Conservation (phyloP, 2,329 filamentous ascomycete genomes). For the Phialemoniopsis sp. region DNA sequence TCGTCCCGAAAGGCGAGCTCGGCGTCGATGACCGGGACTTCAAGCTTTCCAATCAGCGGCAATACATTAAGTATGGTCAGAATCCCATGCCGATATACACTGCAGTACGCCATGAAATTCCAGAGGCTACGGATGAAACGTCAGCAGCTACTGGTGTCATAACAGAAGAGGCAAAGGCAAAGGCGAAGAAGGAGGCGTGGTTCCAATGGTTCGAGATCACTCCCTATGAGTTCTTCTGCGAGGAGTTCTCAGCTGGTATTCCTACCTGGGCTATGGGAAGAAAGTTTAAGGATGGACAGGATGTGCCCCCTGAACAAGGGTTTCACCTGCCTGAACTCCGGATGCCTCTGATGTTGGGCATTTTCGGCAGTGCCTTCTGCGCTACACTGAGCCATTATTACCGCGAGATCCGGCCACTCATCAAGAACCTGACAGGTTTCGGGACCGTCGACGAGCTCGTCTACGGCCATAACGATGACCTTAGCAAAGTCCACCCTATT, state of each 20-base stretch:
- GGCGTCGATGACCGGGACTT: slow-evolving; percentile 74
- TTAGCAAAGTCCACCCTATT: slow-evolving; percentile 91
- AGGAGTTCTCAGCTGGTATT: slow-evolving; percentile 87
- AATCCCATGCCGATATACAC: slow-evolving; percentile 94
- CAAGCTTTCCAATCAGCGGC: slow-evolving; percentile 84
- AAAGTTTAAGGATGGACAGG: slow-evolving; percentile 69
- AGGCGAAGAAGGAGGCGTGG: slow-evolving; percentile 68
- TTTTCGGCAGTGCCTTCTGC: slow-evolving; percentile 97
- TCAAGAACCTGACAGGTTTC: slow-evolving; percentile 73
- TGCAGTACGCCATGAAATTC: slow-evolving; percentile 92
- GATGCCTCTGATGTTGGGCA: slow-evolving; percentile 79
- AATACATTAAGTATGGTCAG: slow-evolving; percentile 70
- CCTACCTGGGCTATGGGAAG: slow-evolving; percentile 92
- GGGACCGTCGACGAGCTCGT: slow-evolving; percentile 76
- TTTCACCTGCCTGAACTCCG: slow-evolving; percentile 78
- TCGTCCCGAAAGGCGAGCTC: slow-evolving; percentile 83
- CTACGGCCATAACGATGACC: slow-evolving; percentile 74
- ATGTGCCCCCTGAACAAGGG: slow-evolving; percentile 60
- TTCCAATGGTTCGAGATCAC: slow-evolving; percentile 98
- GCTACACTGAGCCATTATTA: slow-evolving; percentile 96
- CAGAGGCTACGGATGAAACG: slow-evolving; percentile 31
- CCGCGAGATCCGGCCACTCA: slow-evolving; percentile 80
- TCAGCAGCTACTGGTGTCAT: no score
- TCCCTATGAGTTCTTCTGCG: slow-evolving; percentile 92
- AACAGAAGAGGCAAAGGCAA: slow-evolving; percentile 45